phyloP scores from a whole-genome alignment of 352 stramenopile genomes.

The Phytophthora sansomeana region DNA sequence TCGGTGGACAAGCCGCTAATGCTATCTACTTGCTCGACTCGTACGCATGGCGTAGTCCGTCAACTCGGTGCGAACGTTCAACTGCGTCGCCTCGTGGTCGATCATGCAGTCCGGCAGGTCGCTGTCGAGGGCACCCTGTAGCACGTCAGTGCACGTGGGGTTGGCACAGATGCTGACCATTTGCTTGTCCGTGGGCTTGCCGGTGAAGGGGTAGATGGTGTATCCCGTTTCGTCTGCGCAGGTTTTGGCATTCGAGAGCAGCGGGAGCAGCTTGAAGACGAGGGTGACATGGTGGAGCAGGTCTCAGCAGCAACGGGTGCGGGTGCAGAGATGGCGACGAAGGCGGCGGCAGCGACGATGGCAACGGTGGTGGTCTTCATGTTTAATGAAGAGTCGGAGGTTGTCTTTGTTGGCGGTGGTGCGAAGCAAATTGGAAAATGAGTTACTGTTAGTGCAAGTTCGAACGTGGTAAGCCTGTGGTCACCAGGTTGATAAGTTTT shows the following conservation, averaged over 20 bases:
- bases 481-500: too few relatives aligned
- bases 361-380: constrained; percentile 14
- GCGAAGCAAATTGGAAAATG: background rate
- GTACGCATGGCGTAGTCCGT: constrained; percentile 31
- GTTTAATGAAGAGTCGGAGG: background rate
- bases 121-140: constrained; percentile 28
- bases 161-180: constrained; percentile 35
- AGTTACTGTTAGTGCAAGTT: too few relatives aligned
- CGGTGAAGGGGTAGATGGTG: constrained; percentile 31
- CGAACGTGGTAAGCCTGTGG: too few relatives aligned
- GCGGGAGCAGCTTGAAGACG: constrained; percentile 43
- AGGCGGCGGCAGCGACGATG: constrained; percentile 25
- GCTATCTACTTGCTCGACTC: constrained; percentile 23
- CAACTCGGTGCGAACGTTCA: constrained; percentile 39
- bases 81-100: constrained; percentile 32
- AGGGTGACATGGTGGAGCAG: constrained; percentile 38
- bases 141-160: constrained; percentile 35
- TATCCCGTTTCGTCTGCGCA: constrained; percentile 31
- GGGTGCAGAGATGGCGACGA: constrained; percentile 21
- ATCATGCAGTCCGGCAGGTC: constrained; percentile 45
- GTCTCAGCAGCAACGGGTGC: constrained; percentile 25
- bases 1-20: background rate
- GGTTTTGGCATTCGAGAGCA: constrained; percentile 37
- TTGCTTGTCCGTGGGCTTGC: constrained; percentile 38
- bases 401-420: background rate